Evolutionary conservation across 2,329 filamentous ascomycete species (phyloP).

Genomic region (Pseudocercospora crystallina): DNA sequence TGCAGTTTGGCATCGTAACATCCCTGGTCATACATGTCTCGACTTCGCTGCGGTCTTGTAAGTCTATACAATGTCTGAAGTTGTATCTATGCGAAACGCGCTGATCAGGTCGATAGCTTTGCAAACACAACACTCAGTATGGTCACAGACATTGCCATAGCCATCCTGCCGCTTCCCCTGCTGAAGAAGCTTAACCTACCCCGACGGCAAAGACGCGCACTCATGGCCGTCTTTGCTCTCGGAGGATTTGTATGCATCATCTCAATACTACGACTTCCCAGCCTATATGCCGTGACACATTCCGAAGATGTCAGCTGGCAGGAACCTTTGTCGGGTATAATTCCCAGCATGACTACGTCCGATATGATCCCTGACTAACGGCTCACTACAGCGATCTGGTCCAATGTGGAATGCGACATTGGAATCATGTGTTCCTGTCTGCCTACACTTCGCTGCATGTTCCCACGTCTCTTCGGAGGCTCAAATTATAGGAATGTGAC

Average conservation of each 20-base stretch:
- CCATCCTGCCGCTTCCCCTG: slow-evolving; percentile 35
- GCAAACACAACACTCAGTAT: slow-evolving; percentile 38
- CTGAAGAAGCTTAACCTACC: slow-evolving; percentile 35
- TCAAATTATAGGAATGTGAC: neutral
- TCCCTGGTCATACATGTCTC: too few species aligned
- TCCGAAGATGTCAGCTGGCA: slow-evolving; percentile 31
- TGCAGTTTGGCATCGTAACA: too few species aligned
- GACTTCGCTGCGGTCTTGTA: too few species aligned
- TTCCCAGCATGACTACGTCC: neutral
- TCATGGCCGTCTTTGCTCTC: slow-evolving; percentile 36
- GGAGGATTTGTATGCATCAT: slow-evolving; percentile 34
- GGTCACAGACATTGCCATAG: slow-evolving; percentile 37
- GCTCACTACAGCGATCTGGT: slow-evolving; percentile 30
- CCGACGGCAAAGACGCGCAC: slow-evolving; percentile 31
- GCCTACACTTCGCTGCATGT: slow-evolving; percentile 37
- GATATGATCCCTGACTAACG: too few species aligned
- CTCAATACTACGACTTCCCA: slow-evolving; percentile 32
- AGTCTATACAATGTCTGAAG: too few species aligned
- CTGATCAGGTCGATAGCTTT: slow-evolving; percentile 21
- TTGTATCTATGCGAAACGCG: neutral
- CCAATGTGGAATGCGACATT: slow-evolving; percentile 36
- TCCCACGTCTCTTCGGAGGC: slow-evolving; percentile 33
- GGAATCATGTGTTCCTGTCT: slow-evolving; percentile 39
- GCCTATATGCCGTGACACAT: slow-evolving; percentile 26
- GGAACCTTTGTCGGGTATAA: slow-evolving; percentile 26